Base-by-base conservation (phyloP, 1,139 yeast species). In the Suhomyces choctaworum region DNA sequence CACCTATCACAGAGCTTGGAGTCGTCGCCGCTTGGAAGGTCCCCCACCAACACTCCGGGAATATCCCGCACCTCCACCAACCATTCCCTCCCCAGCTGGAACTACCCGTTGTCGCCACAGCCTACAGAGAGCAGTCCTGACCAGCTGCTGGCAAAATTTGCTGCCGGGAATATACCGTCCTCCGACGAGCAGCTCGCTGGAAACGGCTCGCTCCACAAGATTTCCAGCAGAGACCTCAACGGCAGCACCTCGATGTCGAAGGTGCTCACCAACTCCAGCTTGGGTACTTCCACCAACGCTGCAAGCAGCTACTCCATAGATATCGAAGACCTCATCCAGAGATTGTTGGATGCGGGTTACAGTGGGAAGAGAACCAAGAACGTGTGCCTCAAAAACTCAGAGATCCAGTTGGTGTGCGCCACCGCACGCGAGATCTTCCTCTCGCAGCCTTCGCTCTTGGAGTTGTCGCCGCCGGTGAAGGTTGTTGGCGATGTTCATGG, bases 401-500 rank as follows among this genome's bases (percentile, higher is more conserved):
- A 92, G 56, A 90, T 92, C 47, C 86, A 88, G 31, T 71, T 80
- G 47, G 82, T 92, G 32, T 92, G 98, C 62, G 76, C 87, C 16
- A 78, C 80, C 26, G 95, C 97, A 2, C 71, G 97, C 41, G 96
- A 92, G 54, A 82, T 92, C 15, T 85, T 92, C 49, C 64, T 92
- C 41, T 76, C 85, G 24, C 97, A 92, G 58, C 98, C 98, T 4
- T 76, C 96, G 5, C 64, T 92, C 38, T 67, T 92, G 36, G 97
- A 92, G 58, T 69, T 92, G 42, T 80, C 89, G 12, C 96, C 97
- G 0, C 97, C 98, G 0, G 98, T 92, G 12, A 92, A 92, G 62
- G 90, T 92, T 25, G 97, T 90, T 5, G 98, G 97, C 29, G 98
- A 92, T 58, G 95, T 92, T 24, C 98, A 92, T 62, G 97, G 98